phyloP scores from a whole-genome alignment of 352 stramenopile species.

The Phytophthora boehmeriae region DNA sequence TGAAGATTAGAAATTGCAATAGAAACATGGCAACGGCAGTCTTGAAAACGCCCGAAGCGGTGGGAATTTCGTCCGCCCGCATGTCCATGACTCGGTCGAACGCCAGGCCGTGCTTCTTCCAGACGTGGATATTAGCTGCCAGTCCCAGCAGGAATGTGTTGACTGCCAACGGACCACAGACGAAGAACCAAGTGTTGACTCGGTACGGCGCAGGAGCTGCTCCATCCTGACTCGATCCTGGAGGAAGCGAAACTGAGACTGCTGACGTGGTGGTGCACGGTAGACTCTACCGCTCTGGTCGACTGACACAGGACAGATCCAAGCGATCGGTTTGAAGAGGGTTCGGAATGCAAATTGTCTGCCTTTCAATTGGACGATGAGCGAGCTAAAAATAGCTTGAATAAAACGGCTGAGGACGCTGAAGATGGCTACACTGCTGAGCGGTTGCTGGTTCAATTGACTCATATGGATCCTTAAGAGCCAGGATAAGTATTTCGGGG shows the following conservation, averaged over 20 bases:
- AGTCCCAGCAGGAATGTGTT: slow-evolving; percentile 72
- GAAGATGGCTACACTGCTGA: background rate
- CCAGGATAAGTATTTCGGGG: background rate
- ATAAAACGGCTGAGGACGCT: background rate
- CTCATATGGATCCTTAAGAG: background rate
- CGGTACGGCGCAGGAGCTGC: slow-evolving; percentile 29
- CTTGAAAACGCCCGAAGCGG: slow-evolving; percentile 39
- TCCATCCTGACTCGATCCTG: slow-evolving; percentile 13
- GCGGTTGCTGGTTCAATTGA: background rate
- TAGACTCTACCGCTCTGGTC: background rate
- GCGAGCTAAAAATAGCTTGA: background rate
- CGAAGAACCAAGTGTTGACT: slow-evolving; percentile 80
- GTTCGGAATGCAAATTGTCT: too few species aligned
- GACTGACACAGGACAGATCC: too few species aligned
- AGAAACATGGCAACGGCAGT: slow-evolving; percentile 42
- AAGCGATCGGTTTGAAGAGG: too few species aligned
- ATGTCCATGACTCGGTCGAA: slow-evolving; percentile 78
- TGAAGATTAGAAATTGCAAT: slow-evolving; percentile 64
- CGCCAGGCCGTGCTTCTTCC: slow-evolving; percentile 57
- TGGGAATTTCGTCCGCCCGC: slow-evolving; percentile 65
- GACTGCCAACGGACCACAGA: slow-evolving; percentile 74
- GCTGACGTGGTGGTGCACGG: too few species aligned
- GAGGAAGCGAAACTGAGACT: slow-evolving; percentile 5
- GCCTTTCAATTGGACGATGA: too few species aligned
- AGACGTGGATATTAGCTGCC: slow-evolving; percentile 68